A percentile compares a stretch with the other conserved stretches of the same genome.
phyloP scores from a whole-genome alignment of 495 filamentous ascomycete species.

The Xylaria bambusicola region DNA sequence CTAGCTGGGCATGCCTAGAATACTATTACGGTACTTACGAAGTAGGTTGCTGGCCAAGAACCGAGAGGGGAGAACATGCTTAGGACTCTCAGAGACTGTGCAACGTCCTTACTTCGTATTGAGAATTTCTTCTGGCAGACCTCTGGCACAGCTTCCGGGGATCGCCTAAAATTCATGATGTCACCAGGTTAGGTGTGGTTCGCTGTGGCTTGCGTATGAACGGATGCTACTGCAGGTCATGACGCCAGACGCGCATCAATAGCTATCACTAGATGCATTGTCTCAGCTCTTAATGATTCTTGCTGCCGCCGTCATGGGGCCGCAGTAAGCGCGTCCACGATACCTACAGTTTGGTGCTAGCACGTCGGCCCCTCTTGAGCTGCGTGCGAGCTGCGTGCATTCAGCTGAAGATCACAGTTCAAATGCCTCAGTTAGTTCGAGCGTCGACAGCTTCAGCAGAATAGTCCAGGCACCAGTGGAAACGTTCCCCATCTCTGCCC shows the following conservation, averaged over 20 bases:
- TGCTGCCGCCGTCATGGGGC: background rate
- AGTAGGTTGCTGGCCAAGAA: too few species aligned
- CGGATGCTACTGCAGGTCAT: background rate
- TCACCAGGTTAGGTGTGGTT: background rate
- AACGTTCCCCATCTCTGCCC: background rate
- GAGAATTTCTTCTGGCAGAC: too few species aligned
- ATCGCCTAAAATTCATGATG: conserved; percentile 5
- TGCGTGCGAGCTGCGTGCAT: background rate
- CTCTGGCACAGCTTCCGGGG: too few species aligned
- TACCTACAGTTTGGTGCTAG: too few species aligned
- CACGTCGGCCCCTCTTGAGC: too few species aligned
- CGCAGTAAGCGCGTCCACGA: too few species aligned
- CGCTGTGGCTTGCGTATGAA: too few species aligned
- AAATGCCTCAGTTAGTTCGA: background rate
- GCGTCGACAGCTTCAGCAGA: background rate
- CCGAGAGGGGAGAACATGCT: too few species aligned
- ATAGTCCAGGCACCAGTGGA: background rate
- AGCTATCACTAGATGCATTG: background rate
- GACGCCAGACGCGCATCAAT: background rate
- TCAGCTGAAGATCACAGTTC: background rate
- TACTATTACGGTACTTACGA: too few species aligned
- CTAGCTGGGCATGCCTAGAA: too few species aligned
- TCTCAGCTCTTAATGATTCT: background rate
- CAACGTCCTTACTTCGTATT: too few species aligned
- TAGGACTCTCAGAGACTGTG: too few species aligned